phyloP scores from a whole-genome alignment of 495 filamentous ascomycete species.

The Hypoxylon rickii region DNA sequence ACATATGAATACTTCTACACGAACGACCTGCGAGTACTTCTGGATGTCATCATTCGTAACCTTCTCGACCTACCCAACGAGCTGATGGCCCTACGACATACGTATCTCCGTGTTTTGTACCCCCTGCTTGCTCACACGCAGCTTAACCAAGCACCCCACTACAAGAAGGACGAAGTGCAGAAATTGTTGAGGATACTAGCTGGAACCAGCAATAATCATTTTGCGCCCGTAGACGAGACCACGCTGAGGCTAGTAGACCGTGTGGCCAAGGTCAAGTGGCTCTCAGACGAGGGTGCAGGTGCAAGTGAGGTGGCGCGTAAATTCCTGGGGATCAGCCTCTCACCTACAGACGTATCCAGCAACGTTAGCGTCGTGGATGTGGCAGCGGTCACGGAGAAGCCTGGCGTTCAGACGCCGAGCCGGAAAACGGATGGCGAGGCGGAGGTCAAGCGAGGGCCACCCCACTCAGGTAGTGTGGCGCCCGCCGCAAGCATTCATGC shows the following conservation, averaged over 20 bases:
- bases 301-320: slow-evolving; percentile 52
- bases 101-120: slow-evolving; percentile 95
- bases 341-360: slow-evolving; percentile 52
- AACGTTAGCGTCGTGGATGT: slow-evolving; percentile 75
- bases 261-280: slow-evolving; percentile 83
- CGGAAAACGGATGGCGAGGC: slow-evolving; percentile 52
- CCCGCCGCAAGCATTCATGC: background rate
- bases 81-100: slow-evolving; percentile 80
- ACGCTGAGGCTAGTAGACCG: slow-evolving; percentile 82
- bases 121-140: slow-evolving; percentile 91
- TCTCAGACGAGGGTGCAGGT: slow-evolving; percentile 53
- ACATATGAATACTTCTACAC: slow-evolving; percentile 99
- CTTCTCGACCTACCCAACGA: slow-evolving; percentile 89
- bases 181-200: slow-evolving; percentile 72
- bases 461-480: slow-evolving; percentile 9
- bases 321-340: slow-evolving; percentile 56
- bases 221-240: slow-evolving; percentile 88
- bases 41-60: slow-evolving; percentile 96
- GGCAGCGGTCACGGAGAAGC: slow-evolving; percentile 79
- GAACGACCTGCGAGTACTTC: slow-evolving; percentile 90
- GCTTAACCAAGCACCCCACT: slow-evolving; percentile 79
- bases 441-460: background rate
- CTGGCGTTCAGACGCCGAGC: slow-evolving; percentile 83
- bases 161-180: slow-evolving; percentile 87
- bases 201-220: slow-evolving; percentile 69